phyloP scores from a whole-genome alignment of 768 basidiomycete species.

The Lactarius akahatsu region DNA sequence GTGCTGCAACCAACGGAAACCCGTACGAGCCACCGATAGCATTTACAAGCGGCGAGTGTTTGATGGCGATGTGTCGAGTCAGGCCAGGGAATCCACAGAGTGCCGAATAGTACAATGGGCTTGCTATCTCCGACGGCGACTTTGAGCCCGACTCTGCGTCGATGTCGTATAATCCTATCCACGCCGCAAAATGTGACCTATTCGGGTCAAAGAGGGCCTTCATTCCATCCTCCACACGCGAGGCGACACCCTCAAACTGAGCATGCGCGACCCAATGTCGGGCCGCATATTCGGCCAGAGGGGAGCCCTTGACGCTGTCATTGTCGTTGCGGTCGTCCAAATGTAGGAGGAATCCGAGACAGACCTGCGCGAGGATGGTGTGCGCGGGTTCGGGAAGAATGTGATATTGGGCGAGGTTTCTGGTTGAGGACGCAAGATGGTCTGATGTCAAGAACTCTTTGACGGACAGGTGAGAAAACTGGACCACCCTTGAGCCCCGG shows the following conservation, averaged over 20 bases:
- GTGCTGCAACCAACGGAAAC: conserved; percentile 7
- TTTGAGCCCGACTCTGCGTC: neutral
- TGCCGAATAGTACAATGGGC: conserved; percentile 4
- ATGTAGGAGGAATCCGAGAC: neutral
- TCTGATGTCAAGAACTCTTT: conserved; percentile 15
- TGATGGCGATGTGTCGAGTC: neutral
- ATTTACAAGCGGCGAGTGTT: neutral
- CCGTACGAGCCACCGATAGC: neutral
- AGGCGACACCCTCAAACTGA: neutral
- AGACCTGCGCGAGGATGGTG: neutral
- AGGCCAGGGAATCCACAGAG: conserved; percentile 8
- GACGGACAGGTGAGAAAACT: conserved; percentile 19
- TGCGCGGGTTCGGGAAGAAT: neutral
- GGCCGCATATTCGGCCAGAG: neutral
- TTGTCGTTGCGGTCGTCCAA: neutral
- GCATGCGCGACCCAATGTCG: conserved; percentile 1
- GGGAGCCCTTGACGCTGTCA: neutral
- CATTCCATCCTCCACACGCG: neutral
- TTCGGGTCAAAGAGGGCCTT: neutral
- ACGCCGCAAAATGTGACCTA: neutral
- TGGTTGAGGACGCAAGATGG: neutral
- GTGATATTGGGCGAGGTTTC: neutral
- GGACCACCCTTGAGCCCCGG: conserved; percentile 5
- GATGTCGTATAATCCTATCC: neutral
- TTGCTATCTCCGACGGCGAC: neutral